Evolutionary conservation across 1,139 yeast species (phyloP), one percentile per base, ranked within the genome.

Genomic region (Saccharomyces uvarum): DNA sequence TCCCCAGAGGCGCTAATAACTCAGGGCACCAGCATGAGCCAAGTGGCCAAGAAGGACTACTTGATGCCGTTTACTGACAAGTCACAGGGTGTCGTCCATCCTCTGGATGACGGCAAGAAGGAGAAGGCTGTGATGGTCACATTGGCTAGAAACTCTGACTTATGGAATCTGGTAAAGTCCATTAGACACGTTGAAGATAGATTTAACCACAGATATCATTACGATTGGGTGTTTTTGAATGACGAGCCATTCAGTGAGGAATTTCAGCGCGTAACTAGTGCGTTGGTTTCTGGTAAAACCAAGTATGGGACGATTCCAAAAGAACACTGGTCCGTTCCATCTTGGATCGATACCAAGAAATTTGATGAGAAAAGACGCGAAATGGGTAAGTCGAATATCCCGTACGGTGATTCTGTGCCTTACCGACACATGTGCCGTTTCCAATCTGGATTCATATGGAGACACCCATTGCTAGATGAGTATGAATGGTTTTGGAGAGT

Each of bases 401-500:
- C 83, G 54, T 84, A 85, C 63, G 90, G 88, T 53, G 84, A 76
- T 57, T 79, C 83, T 19, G 75, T 78, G 54, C 75, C 86, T 28
- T 85, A 86, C 71, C 80, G 90, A 75, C 88, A 84, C 72, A 90
- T 90, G 97, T 90, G 97, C 72, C 83, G 97, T 68, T 90, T 77
- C 69, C 95, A 90, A 70, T 84, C 93, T 38, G 97, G 97, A 0
- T 88, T 89, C 72, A 89, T 90, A 75, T 90, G 81, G 77, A 79
- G 88, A 72, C 95, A 88, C 65, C 83, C 81, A 50, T 69, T 86
- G 51, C 73, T 88, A 78, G 77, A 76, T 57, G 84, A 85, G 47
- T 89, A 84, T 70, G 88, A 85, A 61, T 89, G 83, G 75, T 90
- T 88, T 75, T 90, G 97, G 97, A 83, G 97, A 72, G 96, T 90